Percentiles rank a stretch among this genome's conserved stretches.
Conservation (phyloP, 805 yeast genomes). For the Lipomyces kockii region DNA sequence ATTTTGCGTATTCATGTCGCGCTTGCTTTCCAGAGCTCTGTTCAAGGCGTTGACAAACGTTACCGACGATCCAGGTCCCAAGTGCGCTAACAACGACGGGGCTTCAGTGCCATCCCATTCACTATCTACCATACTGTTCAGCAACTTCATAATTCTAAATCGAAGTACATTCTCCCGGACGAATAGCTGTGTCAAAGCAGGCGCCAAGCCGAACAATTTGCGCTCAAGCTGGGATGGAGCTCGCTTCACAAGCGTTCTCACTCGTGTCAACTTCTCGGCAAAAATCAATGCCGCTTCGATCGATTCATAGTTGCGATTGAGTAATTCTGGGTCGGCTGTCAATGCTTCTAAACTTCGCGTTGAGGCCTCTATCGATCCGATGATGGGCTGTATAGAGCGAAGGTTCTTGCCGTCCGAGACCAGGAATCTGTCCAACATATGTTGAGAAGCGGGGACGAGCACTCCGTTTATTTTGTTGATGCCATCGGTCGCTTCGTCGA, state of each 20-base stretch:
- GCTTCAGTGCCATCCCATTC: conserved; percentile 58
- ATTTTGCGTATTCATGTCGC: conserved; percentile 33
- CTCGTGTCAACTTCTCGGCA: conserved; percentile 58
- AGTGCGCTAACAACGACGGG: conserved; percentile 81
- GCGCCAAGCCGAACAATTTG: conserved; percentile 59
- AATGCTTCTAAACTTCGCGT: conserved; percentile 47
- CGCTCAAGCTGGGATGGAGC: conserved; percentile 70
- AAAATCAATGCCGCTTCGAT: conserved; percentile 58
- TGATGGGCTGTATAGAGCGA: conserved; percentile 60
- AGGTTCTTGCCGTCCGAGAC: conserved; percentile 52
- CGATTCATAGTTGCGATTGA: conserved; percentile 57
- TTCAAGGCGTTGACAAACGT: conserved; percentile 64
- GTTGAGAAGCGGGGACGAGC: conserved; percentile 56
- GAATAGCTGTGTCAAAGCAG: conserved; percentile 63
- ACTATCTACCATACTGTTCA: conserved; percentile 48
- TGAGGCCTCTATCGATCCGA: conserved; percentile 55
- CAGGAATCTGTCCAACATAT: conserved; percentile 62
- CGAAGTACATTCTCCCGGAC: conserved; percentile 56
- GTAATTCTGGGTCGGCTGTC: conserved; percentile 52
- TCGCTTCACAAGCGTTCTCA: conserved; percentile 56
- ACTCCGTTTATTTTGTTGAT: conserved; percentile 54
- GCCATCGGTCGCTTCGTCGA: conserved; percentile 50
- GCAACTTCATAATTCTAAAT: conserved; percentile 56
- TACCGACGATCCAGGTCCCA: conserved; percentile 68
- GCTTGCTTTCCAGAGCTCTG: conserved; percentile 60